Percentiles rank a stretch among this genome's conserved stretches.
Conservation (phyloP, 768 basidiomycete genomes). For the Crepidotus variabilis region DNA sequence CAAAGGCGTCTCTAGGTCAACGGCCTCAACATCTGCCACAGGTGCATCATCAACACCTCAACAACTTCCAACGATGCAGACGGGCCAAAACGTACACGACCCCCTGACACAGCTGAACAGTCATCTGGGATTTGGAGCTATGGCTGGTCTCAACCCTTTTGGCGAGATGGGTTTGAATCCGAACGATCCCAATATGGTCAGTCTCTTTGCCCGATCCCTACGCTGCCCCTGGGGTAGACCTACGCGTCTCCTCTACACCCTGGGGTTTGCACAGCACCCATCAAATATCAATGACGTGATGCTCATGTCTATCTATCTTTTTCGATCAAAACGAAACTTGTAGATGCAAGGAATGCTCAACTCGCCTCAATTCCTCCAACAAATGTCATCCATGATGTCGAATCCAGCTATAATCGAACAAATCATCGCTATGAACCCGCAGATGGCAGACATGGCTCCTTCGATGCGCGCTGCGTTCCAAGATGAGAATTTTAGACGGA, state of each 20-base stretch:
- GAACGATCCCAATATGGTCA: constrained; percentile 92
- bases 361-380: constrained; percentile 78
- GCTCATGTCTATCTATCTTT: neutral
- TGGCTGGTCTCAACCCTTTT: constrained; percentile 92
- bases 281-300: neutral
- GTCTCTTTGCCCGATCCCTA: constrained; percentile 25
- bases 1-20: constrained; percentile 66
- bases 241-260: no score
- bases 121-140: constrained; percentile 70
- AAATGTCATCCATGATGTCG: constrained; percentile 84
- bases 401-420: constrained; percentile 90
- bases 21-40: constrained; percentile 23
- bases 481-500: constrained; percentile 67
- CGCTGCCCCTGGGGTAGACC: no score
- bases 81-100: constrained; percentile 86
- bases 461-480: constrained; percentile 79
- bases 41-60: constrained; percentile 45
- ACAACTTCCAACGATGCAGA: constrained; percentile 79
- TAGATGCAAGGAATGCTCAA: constrained; percentile 86
- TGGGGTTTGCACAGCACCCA: no score
- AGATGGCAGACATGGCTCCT: constrained; percentile 70
- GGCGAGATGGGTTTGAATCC: constrained; percentile 85
- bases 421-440: constrained; percentile 78
- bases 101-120: constrained; percentile 83
- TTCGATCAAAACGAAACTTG: neutral